Base-by-base conservation (phyloP, 2,329 filamentous ascomycete species). In the Huntiella omanensis region DNA sequence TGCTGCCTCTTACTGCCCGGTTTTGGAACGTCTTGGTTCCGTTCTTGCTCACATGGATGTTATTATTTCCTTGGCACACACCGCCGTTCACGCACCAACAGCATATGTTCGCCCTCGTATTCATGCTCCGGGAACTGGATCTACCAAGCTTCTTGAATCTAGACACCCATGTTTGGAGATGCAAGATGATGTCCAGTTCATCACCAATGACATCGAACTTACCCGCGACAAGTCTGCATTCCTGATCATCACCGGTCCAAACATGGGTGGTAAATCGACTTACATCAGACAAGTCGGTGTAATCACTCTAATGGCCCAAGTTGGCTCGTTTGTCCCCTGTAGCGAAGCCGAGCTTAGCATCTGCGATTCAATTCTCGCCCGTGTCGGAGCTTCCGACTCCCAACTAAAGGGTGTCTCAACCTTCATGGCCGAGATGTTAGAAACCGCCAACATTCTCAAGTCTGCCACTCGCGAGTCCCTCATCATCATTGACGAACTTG, bases 401-500 rank as follows among this genome's bases (percentile, higher is more conserved):
- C 91, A 96, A 61, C 79, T 98, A 52, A 96, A 96, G 64, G 91
- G 91, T 33, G 91, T 98, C 2, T 94, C 85, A 3, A 98, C 91
- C 0, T 98, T 98, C 62, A 98, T 98, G 92, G 91, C 91, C 1
- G 91, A 98, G 65, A 98, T 98, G 91, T 73, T 98, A 16, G 91
- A 98, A 61, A 98, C 91, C 1, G 86, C 91, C 54, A 96, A 96
- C 59, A 98, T 98, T 53, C 77, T 98, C 57, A 96, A 96, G 64
- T 92, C 85, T 0, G 91, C 91, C 2, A 98, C 91, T 0, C 77
- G 81, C 32, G 91, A 98, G 59, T 94, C 85, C 4, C 73, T 98
- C 45, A 96, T 98, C 64, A 96, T 98, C 61, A 95, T 98, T 54
- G 92, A 98, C 60, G 91, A 98, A 61, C 75, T 98, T 2, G 91